Base-by-base conservation (phyloP, 345 rosid species). In the Pistacia vera region DNA sequence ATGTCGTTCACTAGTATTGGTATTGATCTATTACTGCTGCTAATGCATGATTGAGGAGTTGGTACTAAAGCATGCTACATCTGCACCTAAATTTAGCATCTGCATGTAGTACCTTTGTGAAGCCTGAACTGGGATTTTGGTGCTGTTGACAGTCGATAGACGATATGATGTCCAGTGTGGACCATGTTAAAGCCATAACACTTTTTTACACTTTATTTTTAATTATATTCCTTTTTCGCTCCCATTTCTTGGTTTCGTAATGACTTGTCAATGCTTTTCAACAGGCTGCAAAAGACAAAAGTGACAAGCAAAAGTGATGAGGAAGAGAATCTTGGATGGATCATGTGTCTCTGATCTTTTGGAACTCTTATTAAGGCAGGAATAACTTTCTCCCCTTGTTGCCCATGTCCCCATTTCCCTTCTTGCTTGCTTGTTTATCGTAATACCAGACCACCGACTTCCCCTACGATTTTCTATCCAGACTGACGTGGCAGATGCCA, bases 231-330 rank as follows among this genome's bases (percentile, higher is more conserved):
- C 11, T 62, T 11, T 35, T 57, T 57, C 49, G 30, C 28, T 18
- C 38, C 11, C 36, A 48, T n/a, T 33, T 63, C 3, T 4, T 35
- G 20, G 33, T 14, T 74, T 52, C 38, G 18, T 54, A 38, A 54
- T 22, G 41, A 46, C 22, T 16, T 7, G 22, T 55, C 22, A 65
- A 16, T 65, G 55, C 38, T 36, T 65, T 38, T 74, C 41, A 64
- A 25, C 44, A 74, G 77, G 77, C 77, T 65, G 70, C 71, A 55
- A 74, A 55, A 57, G 54, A 38, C 71, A 74, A 55, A 74, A 74
- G 38, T 55, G 77, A 74, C 8, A 11, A 2, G 18, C 25, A 25
- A 28, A 9, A 38, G 28, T 41, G 41, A 12, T n/a, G 38, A 33
- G 70, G 36, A 22, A 51, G 77, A 54, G 38, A 52, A 11, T 65